phyloP scores from a whole-genome alignment of 2,329 filamentous ascomycete genomes.

The Salinomyces thailandicus region DNA sequence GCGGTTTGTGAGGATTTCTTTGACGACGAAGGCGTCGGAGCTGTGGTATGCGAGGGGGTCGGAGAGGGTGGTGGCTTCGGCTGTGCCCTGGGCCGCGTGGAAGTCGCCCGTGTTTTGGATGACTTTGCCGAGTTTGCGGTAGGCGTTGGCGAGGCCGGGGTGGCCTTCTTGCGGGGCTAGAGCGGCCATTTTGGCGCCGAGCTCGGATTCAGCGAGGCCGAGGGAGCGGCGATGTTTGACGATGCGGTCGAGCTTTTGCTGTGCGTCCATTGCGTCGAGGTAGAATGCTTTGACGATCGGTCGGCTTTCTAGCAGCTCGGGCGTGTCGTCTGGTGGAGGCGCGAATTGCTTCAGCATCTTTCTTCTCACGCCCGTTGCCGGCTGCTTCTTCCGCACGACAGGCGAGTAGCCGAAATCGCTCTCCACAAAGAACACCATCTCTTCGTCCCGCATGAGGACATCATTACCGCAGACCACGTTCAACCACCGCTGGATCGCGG shows the following conservation, averaged over 20 bases:
- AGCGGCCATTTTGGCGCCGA: constrained; percentile 76
- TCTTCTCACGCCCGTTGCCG: constrained; percentile 84
- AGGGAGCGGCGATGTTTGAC: constrained; percentile 86
- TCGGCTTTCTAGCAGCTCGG: constrained; percentile 79
- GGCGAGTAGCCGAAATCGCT: constrained; percentile 98
- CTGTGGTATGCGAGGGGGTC: constrained; percentile 94
- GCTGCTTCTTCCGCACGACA: constrained; percentile 89
- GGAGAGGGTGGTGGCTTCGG: constrained; percentile 86
- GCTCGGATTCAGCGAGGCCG: constrained; percentile 82
- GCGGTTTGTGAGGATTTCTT: constrained; percentile 93
- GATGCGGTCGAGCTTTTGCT: constrained; percentile 88
- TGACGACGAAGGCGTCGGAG: constrained; percentile 91
- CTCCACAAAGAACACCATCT: constrained; percentile 97
- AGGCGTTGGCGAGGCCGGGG: constrained; percentile 75
- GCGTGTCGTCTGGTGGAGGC: constrained; percentile 91
- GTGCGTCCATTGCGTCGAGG: constrained; percentile 88
- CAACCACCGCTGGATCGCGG: constrained; percentile 84
- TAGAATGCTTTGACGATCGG: constrained; percentile 94
- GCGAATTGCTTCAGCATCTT: constrained; percentile 98
- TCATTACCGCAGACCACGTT: constrained; percentile 90
- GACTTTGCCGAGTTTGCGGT: constrained; percentile 87
- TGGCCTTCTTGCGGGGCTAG: constrained; percentile 90
- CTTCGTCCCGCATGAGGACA: constrained; percentile 85
- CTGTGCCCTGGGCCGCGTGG: constrained; percentile 91
- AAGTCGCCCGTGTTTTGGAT: constrained; percentile 91